phyloP scores from a whole-genome alignment of 208 protist species.

The Acanthamoeba castellanii region DNA sequence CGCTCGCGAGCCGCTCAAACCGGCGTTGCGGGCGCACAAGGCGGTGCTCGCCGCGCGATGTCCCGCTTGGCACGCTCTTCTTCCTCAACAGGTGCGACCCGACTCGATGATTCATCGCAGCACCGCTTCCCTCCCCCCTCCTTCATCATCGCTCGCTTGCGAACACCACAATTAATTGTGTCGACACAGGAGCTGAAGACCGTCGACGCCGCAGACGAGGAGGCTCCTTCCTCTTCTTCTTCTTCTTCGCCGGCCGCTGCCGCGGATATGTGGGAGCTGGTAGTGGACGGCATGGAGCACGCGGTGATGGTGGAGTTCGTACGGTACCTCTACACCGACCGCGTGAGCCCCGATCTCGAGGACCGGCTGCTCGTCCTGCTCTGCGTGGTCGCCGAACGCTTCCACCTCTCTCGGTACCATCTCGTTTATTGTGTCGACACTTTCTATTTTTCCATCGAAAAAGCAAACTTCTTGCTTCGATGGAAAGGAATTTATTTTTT shows the following conservation, averaged over 20 bases:
- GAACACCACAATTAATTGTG: background rate
- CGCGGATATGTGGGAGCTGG: background rate
- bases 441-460: too few relatives aligned
- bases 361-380: conserved; percentile 1
- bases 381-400: background rate
- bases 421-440: too few relatives aligned
- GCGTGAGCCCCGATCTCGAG: background rate
- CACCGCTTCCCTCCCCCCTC: too few relatives aligned
- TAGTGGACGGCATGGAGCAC: conserved; percentile 25
- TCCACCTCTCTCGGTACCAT: background rate
- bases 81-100: background rate
- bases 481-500: background rate
- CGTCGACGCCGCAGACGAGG: background rate
- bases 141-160: background rate
- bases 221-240: too few relatives aligned
- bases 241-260: background rate
- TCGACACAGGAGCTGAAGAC: background rate
- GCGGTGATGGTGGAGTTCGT: conserved; percentile 18
- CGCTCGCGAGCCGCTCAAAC: background rate
- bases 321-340: conserved; percentile 11
- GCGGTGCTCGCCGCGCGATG: conserved; percentile 19
- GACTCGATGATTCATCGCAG: background rate
- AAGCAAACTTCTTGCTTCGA: background rate
- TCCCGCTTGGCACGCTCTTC: background rate
- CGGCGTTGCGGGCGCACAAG: background rate